Evolutionary conservation across 1,284 basidiomycete genomes (phyloP).

Genomic region (Inonotus obliquus): DNA sequence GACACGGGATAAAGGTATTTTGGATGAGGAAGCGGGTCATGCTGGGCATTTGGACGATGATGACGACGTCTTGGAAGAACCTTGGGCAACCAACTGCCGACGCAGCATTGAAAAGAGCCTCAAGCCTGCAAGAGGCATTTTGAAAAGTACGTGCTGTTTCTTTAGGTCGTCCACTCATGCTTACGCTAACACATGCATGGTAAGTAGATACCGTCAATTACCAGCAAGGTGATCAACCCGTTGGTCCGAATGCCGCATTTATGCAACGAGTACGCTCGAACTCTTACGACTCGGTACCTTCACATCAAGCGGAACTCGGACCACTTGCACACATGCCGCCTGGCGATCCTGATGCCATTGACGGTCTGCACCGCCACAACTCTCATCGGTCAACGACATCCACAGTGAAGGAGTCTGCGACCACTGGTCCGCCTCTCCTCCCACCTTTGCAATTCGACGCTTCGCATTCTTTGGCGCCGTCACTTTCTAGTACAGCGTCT

Average conservation of each 20-base stretch:
- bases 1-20: constrained; percentile 36
- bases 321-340: constrained; percentile 76
- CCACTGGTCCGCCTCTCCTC: constrained; percentile 36
- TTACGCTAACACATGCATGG: constrained; percentile 23
- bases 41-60: constrained; percentile 47
- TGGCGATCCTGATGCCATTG: constrained; percentile 80
- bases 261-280: constrained; percentile 62
- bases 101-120: constrained; percentile 60
- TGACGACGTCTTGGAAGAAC: constrained; percentile 54
- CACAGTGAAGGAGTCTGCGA: constrained; percentile 28
- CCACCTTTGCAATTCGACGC: constrained; percentile 61
- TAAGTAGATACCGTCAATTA: constrained; percentile 58
- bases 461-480: constrained; percentile 17
- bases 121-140: constrained; percentile 77
- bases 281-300: constrained; percentile 66
- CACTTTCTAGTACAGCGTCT: not conserved
- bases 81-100: constrained; percentile 69
- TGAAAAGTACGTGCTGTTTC: constrained; percentile 68
- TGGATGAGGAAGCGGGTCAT: constrained; percentile 19
- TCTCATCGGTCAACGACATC: constrained; percentile 44
- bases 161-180: not conserved
- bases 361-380: constrained; percentile 69
- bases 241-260: constrained; percentile 38
- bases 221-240: constrained; percentile 53
- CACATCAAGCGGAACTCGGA: constrained; percentile 51